Evolutionary conservation across 2,329 filamentous ascomycete genomes (phyloP), one percentile per base, ranked within the genome.

Genomic region (Ceratocystis harringtonii): DNA sequence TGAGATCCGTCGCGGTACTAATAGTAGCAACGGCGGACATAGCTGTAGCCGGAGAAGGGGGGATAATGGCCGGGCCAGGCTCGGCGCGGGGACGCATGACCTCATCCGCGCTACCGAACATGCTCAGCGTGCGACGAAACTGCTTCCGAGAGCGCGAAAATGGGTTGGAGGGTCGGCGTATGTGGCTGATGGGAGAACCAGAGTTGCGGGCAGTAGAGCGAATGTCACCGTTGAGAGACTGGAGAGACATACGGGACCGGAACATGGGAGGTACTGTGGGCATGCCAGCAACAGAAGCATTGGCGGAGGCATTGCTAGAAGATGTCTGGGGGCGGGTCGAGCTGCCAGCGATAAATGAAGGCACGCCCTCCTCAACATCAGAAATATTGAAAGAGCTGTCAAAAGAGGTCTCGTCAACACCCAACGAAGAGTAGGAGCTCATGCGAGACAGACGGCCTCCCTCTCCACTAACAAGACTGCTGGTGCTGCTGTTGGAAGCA

Each of bases 91-190:
- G 75, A 76, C 90, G 90, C 78, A 95, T 88, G 65, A 96, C 81
- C 73, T 97, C 94, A 69, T 84, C 88, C 2, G 92, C 88, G 73
- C 88, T 85, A 77, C 97, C 92, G 76, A 95, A 99, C 94, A 99
- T 99, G 81, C 94, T 97, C 72, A 96, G 78, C 28, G 92, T 95
- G 69, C 94, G 86, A 68, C 94, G 86, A 72, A 92, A 92, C 74
- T 94, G 89, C 73, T 95, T 95, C 69, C 92, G 84, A 57, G 89
- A 89, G 68, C 90, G 85, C 71, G 85, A 78, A 69, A 88, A 83
- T 66, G 82, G 88, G 74, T 86, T 91, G 61, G 83, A 87, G 68
- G 78, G 81, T 69, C 92, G 90, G 69, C 91, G 85, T 65, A 86
- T 77, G 70, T 92, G 87, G 67, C 80, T 81, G 68, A 88, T 81